Conservation (phyloP, 176 grass and related monocot species). For the Pontederia paniculata region DNA sequence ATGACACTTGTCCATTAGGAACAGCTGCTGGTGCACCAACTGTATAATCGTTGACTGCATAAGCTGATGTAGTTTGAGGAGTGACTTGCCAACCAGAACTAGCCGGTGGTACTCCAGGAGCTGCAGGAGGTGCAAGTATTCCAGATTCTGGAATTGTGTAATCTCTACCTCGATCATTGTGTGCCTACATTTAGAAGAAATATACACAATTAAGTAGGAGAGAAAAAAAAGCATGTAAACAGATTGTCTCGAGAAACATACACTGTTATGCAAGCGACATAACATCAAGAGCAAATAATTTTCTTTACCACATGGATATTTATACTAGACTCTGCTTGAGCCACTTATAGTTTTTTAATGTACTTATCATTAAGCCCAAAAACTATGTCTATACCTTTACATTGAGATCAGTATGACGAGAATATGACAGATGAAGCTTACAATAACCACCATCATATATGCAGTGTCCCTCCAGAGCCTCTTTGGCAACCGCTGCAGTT, state of each 20-base stretch:
- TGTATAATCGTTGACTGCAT: constrained; percentile 20
- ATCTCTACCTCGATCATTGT: constrained; percentile 81
- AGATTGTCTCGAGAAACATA: constrained; percentile 27
- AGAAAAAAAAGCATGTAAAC: background rate
- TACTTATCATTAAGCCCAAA: constrained; percentile 34
- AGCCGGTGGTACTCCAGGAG: constrained; percentile 19
- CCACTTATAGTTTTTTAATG: constrained; percentile 18
- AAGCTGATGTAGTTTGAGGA: constrained; percentile 33
- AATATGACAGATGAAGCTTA: constrained; percentile 99
- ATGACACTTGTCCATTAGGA: constrained; percentile 32
- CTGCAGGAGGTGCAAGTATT: constrained; percentile 30
- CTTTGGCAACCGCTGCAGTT: constrained; percentile 78
- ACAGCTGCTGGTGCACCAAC: constrained; percentile 6
- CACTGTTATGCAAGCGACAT: constrained; percentile 16
- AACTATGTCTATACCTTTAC: constrained; percentile 93
- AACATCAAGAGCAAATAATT: background rate
- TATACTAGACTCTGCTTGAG: constrained; percentile 17
- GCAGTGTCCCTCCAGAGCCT: constrained; percentile 97
- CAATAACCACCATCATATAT: constrained; percentile 99
- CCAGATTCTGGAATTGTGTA: constrained; percentile 51
- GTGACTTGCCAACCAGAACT: constrained; percentile 47
- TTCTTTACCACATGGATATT: constrained; percentile 15
- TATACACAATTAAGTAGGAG: background rate
- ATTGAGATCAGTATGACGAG: constrained; percentile 99
- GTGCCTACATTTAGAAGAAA: constrained; percentile 36